A percentile compares a stretch with the other conserved stretches of the same genome.
phyloP scores from a whole-genome alignment of 108 stramenopile genomes.

The Skeletonema marinoi region DNA sequence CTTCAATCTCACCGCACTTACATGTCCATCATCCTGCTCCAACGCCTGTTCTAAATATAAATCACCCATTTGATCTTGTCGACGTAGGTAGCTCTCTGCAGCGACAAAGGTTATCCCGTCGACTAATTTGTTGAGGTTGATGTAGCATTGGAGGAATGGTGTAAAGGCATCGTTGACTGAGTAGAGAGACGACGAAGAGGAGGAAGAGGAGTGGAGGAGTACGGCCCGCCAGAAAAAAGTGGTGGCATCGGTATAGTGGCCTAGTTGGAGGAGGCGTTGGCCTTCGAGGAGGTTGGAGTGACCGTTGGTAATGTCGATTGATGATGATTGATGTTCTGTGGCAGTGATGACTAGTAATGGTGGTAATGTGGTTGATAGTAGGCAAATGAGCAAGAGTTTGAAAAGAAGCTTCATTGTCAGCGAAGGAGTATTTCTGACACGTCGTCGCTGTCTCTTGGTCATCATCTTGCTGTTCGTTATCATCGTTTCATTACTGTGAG shows the following conservation, averaged over 20 bases:
- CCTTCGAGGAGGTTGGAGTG: slow-evolving; percentile 57
- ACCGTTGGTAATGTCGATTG: slow-evolving; percentile 37
- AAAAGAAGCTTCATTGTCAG: too few species aligned
- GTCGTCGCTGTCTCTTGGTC: too few species aligned
- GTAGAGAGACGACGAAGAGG: slow-evolving; percentile 28
- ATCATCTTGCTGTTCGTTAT: too few species aligned
- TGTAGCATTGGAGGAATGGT: slow-evolving; percentile 69
- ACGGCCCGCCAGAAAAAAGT: slow-evolving; percentile 73
- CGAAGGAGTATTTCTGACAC: too few species aligned
- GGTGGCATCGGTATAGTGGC: slow-evolving; percentile 60
- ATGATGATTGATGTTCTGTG: too few species aligned
- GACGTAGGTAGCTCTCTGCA: slow-evolving; percentile 64
- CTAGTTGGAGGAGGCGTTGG: slow-evolving; percentile 40
- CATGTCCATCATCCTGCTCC: slow-evolving; percentile 51
- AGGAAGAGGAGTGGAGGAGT: slow-evolving; percentile 31
- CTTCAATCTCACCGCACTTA: slow-evolving; percentile 40
- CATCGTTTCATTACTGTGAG: too few species aligned
- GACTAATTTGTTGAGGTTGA: slow-evolving; percentile 46
- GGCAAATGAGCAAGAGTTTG: too few species aligned
- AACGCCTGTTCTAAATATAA: slow-evolving; percentile 70
- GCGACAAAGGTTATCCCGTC: slow-evolving; percentile 78
- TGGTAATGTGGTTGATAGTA: too few species aligned
- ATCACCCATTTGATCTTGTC: slow-evolving; percentile 70
- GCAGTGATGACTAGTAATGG: too few species aligned
- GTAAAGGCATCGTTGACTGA: slow-evolving; percentile 70